Evolutionary conservation across 768 basidiomycete species (phyloP), one percentile per base, ranked within the genome.

Genomic region (Dioszegia crocea): DNA sequence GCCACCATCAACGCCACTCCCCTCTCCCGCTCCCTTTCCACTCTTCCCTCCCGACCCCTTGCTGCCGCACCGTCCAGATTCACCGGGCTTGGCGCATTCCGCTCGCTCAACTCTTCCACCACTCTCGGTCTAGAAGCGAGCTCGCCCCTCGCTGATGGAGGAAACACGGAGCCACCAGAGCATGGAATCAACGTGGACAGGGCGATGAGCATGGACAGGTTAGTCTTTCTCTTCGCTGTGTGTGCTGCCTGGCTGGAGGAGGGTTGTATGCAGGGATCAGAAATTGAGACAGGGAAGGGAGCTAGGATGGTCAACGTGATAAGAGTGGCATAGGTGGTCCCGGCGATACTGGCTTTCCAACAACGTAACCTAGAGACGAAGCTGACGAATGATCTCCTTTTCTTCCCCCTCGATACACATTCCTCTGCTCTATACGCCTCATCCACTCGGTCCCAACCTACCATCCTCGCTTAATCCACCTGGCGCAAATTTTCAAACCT

Each of bases 181-280:
- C 49, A 53, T 52, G 75, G 75, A 24, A 75, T 76, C 49, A 74
- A 76, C 44, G 70, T 73, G 26, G 69, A 75, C 44, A 69, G 67
- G 57, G 56, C 70, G 16, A 59, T 60, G 30, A 57, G 71, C 45
- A 76, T 76, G 75, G 71, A 76, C 56, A 67, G 70, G 75, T 76
- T 65, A 70, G 75, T 74, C 11, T 29, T 17, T 39, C 27, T 41
- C 23, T n/a, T n/a, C n/a, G n/a, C 54, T 19, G 19, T 52, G 17
- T 26, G 10, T n/a, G 24, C n/a, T 31, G n/a, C 21, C n/a, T 12
- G 29, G 27, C 21, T 14, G 16, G 19, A 21, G 21, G 33, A n/a
- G 24, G 4, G 11, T 6, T 31, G 5, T 16, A 24, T 19, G 11
- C 19, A 10, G 24, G 12, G 39, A 17, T 54, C 10, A 19, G 29